phyloP scores from a whole-genome alignment of 2,329 filamentous ascomycete genomes.

The Sporothrix globosa region DNA sequence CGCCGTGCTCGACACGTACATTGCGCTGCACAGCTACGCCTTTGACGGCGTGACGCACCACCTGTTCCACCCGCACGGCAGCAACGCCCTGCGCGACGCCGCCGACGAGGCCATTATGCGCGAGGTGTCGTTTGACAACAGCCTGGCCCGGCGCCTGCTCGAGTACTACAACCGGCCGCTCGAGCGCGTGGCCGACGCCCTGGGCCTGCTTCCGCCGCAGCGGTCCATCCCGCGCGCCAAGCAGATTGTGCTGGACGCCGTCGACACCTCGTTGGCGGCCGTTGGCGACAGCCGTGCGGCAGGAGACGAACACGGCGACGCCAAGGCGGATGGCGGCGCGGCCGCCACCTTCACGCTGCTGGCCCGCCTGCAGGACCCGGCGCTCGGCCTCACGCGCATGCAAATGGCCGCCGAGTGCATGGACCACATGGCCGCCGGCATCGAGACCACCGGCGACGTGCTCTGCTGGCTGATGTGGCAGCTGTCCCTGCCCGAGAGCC shows the following conservation, averaged over 20 bases:
- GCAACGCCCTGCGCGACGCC: constrained; percentile 58
- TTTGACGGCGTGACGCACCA: constrained; percentile 70
- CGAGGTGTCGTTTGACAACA: constrained; percentile 68
- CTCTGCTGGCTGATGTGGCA: constrained; percentile 73
- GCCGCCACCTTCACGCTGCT: constrained; percentile 58
- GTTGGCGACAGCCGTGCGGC: background rate
- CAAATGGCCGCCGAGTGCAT: constrained; percentile 69
- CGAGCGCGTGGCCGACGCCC: constrained; percentile 50
- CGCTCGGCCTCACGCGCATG: constrained; percentile 50
- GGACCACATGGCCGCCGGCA: constrained; percentile 72
- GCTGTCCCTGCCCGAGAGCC: constrained; percentile 62
- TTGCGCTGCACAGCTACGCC: constrained; percentile 65
- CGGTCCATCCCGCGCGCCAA: constrained; percentile 63
- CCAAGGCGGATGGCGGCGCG: background rate
- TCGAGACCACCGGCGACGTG: constrained; percentile 72
- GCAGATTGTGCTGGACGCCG: constrained; percentile 59
- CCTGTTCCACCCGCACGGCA: constrained; percentile 68
- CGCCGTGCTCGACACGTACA: constrained; percentile 60
- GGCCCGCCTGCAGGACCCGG: constrained; percentile 55
- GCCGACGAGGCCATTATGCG: constrained; percentile 68
- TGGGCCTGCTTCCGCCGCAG: constrained; percentile 55
- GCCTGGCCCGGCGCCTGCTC: constrained; percentile 65
- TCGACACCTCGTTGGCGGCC: constrained; percentile 37
- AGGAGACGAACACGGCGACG: background rate
- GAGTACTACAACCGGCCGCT: constrained; percentile 59